These are phyloP conservation scores for Malus hybrid DNA, from an alignment of 331 rosid genomes.

Conservation along the genomic window DNA sequence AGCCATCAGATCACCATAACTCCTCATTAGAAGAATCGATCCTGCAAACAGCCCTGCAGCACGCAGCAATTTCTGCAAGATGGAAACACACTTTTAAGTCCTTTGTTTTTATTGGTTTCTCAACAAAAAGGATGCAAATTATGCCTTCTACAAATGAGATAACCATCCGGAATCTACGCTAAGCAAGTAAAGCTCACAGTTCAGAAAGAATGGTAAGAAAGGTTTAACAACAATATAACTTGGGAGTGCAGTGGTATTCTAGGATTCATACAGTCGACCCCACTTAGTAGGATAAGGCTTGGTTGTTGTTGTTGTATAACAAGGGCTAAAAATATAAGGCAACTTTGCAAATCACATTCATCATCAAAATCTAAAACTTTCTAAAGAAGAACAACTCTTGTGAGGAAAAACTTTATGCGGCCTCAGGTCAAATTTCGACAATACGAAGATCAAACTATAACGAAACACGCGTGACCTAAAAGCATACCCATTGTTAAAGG, in stretches of 20 bases:
- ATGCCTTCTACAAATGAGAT: not conserved
- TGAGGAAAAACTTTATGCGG: not conserved
- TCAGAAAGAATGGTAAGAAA: not conserved
- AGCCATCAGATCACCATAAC: conserved; percentile 86
- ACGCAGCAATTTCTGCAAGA: conserved; percentile 75
- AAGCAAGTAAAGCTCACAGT: not conserved
- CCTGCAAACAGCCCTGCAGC: conserved; percentile 80
- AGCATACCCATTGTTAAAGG: not conserved
- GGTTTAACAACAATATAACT: not conserved
- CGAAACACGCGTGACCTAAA: not conserved
- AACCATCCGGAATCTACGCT: not conserved
- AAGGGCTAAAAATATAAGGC: not conserved
- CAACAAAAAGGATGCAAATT: not conserved
- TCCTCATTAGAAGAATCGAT: conserved; percentile 70
- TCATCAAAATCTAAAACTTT: not conserved
- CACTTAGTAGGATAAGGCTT: too few relatives aligned
- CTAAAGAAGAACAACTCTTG: not conserved
- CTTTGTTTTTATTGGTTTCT: not conserved
- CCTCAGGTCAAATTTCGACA: not conserved
- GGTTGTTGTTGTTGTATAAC: not conserved
- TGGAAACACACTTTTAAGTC: not conserved
- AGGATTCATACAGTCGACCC: not conserved
- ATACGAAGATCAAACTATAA: not conserved
- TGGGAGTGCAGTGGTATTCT: too few relatives aligned
- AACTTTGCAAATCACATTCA: not conserved